Evolutionary conservation across 2,329 filamentous ascomycete genomes (phyloP).

Genomic region (Lasiodiplodia theobromae): DNA sequence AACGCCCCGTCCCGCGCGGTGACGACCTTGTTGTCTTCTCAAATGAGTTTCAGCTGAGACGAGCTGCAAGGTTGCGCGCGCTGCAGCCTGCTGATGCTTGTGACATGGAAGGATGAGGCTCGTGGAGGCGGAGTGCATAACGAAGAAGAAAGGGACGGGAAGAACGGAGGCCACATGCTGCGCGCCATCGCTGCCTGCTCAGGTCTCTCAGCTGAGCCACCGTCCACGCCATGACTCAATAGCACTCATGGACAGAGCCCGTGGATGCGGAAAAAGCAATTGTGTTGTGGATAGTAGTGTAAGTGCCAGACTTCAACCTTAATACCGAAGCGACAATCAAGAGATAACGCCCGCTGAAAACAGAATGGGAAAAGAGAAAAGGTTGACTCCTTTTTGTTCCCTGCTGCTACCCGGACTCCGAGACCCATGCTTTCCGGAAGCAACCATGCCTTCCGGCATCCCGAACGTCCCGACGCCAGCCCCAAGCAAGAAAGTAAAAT

Average conservation of each 20-base stretch:
- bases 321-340: neutral
- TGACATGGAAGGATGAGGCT: neutral
- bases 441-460: neutral
- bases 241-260: neutral
- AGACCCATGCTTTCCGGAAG: conserved; percentile 17
- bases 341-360: conserved; percentile 7
- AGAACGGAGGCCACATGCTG: neutral
- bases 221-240: conserved; percentile 18
- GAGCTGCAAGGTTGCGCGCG: neutral
- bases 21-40: neutral
- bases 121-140: neutral
- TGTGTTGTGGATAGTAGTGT: conserved; percentile 2
- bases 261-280: neutral
- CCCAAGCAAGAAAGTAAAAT: conserved; percentile 15
- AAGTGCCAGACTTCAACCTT: conserved; percentile 1
- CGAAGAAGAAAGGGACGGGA: neutral
- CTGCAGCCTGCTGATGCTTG: neutral
- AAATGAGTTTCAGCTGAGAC: neutral
- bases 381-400: conserved; percentile 14
- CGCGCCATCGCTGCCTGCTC: conserved; percentile 18
- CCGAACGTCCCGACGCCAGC: conserved; percentile 14
- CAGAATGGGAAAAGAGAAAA: neutral
- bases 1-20: neutral
- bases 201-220: conserved; percentile 21
- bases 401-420: conserved; percentile 13